phyloP scores from a whole-genome alignment of 2,329 filamentous ascomycete genomes.

The Leptographium galeiforme region DNA sequence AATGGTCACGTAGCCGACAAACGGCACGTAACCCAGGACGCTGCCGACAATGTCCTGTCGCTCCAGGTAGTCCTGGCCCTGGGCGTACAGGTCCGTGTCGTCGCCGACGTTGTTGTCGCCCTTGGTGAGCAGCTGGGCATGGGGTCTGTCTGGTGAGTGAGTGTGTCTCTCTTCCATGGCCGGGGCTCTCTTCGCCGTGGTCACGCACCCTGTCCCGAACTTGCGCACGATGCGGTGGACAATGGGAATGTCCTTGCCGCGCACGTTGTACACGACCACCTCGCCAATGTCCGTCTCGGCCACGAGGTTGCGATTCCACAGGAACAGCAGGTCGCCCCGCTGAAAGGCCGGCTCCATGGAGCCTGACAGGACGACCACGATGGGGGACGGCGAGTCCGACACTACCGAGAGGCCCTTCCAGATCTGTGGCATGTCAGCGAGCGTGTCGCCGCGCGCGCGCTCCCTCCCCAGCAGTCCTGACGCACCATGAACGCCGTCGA shows the following conservation, averaged over 20 bases:
- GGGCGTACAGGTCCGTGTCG: constrained; percentile 74
- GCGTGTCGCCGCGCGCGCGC: not conserved
- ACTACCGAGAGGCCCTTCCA: constrained; percentile 79
- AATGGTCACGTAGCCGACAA: constrained; percentile 95
- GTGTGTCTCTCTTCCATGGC: not conserved
- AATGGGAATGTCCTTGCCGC: constrained; percentile 92
- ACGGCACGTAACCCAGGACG: constrained; percentile 82
- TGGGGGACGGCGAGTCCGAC: constrained; percentile 62
- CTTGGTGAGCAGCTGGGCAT: constrained; percentile 77
- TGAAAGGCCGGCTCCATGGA: constrained; percentile 77
- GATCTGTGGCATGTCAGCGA: constrained; percentile 33
- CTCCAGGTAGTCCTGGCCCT: constrained; percentile 74
- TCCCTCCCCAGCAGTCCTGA: no score
- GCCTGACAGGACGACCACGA: constrained; percentile 74
- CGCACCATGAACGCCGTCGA: constrained; percentile 80
- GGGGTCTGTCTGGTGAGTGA: constrained; percentile 22
- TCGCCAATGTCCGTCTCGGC: constrained; percentile 37
- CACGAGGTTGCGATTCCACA: constrained; percentile 60
- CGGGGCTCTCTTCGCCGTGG: not conserved
- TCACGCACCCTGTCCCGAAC: constrained; percentile 42
- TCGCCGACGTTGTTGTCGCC: constrained; percentile 93
- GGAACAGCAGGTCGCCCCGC: constrained; percentile 59
- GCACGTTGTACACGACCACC: constrained; percentile 61
- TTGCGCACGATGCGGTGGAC: constrained; percentile 82
- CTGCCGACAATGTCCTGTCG: constrained; percentile 83